Evolutionary conservation across 176 grass and related monocot genomes (phyloP).

Genomic region (Dactylis glomerata): DNA sequence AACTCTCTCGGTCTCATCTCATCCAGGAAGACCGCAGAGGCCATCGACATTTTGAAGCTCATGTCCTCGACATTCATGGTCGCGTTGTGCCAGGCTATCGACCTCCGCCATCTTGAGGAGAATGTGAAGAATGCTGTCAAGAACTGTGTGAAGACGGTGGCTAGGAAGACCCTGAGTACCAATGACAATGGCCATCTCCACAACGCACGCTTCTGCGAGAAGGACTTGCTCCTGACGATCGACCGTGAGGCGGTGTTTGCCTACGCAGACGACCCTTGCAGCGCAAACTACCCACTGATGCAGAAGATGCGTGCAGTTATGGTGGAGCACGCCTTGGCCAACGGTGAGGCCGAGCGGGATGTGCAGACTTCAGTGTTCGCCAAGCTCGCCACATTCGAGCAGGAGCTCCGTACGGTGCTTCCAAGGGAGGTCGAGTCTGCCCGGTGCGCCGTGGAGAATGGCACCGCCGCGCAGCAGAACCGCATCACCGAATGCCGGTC

Average conservation of each 20-base stretch:
- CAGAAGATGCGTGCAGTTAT: conserved; percentile 73
- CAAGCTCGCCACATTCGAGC: conserved; percentile 59
- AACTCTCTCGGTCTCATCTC: conserved; percentile 93
- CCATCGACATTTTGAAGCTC: conserved; percentile 78
- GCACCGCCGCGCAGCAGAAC: conserved; percentile 33
- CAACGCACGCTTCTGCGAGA: conserved; percentile 58
- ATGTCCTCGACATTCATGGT: conserved; percentile 89
- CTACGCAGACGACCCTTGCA: conserved; percentile 76
- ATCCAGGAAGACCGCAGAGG: conserved; percentile 75
- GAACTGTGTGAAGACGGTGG: conserved; percentile 41
- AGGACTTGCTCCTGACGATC: conserved; percentile 57
- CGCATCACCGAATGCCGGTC: conserved; percentile 62
- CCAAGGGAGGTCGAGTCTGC: conserved; percentile 56
- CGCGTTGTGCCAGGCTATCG: conserved; percentile 69
- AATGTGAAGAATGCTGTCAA: conserved; percentile 65
- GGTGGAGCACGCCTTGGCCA: conserved; percentile 56
- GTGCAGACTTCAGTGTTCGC: conserved; percentile 63
- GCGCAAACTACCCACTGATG: conserved; percentile 61
- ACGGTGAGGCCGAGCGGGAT: conserved; percentile 52
- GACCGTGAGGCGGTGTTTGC: conserved; percentile 68
- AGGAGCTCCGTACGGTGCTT: conserved; percentile 43
- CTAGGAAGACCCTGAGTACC: conserved; percentile 57
- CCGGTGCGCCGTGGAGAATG: conserved; percentile 47
- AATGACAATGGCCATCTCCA: conserved; percentile 40
- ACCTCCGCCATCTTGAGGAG: conserved; percentile 78